phyloP scores from a whole-genome alignment of 352 stramenopile species.

The Phytophthora parvispora region DNA sequence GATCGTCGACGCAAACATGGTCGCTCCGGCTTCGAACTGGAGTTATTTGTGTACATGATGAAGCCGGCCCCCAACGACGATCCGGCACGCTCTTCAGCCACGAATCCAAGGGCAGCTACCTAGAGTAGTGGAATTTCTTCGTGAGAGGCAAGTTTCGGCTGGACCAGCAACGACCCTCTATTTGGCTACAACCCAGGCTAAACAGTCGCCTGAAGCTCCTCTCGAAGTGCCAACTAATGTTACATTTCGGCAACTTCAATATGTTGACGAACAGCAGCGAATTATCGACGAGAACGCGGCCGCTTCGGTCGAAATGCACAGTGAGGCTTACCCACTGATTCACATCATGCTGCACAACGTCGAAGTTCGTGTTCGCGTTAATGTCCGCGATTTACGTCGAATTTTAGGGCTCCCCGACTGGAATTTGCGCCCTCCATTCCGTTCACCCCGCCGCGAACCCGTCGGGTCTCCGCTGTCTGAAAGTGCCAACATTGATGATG shows the following conservation, averaged over 20 bases:
- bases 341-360: not conserved
- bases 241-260: not conserved
- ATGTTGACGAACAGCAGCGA: not conserved
- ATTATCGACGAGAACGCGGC: not conserved
- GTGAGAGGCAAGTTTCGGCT: not conserved
- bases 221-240: not conserved
- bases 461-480: not conserved
- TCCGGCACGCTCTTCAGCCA: not conserved
- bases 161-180: not conserved
- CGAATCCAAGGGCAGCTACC: not conserved
- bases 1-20: not conserved
- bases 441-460: not conserved
- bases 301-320: not conserved
- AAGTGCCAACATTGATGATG: not conserved
- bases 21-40: constrained; percentile 1
- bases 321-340: not conserved
- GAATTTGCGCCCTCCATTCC: not conserved
- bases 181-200: not conserved
- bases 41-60: not conserved
- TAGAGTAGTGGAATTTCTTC: not conserved
- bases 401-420: not conserved
- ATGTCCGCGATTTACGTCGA: not conserved
- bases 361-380: not conserved
- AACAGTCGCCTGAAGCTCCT: not conserved
- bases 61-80: not conserved